Evolutionary conservation across 2,329 filamentous ascomycete genomes (phyloP).

Genomic region (Sporothrix variecibatus): DNA sequence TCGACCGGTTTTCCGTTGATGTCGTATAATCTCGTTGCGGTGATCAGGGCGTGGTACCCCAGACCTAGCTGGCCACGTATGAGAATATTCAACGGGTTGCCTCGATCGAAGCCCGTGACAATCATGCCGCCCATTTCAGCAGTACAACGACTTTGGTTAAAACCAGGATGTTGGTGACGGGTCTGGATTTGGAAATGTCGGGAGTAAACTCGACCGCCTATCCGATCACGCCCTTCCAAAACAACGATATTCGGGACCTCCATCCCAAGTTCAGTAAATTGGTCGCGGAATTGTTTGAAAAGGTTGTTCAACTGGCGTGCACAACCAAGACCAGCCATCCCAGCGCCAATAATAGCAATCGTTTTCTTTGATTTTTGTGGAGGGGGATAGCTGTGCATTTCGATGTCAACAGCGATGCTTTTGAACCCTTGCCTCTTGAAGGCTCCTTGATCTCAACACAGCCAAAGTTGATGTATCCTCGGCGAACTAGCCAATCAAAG

Average conservation of each 20-base stretch:
- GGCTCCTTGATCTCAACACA: slow-evolving; percentile 61
- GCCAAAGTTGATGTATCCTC: slow-evolving; percentile 95
- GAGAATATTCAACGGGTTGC: slow-evolving; percentile 89
- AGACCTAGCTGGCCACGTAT: slow-evolving; percentile 88
- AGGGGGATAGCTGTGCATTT: neutral
- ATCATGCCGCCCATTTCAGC: slow-evolving; percentile 99
- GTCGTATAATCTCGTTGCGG: slow-evolving; percentile 82
- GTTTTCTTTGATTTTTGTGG: slow-evolving; percentile 58
- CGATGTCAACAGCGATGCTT: neutral
- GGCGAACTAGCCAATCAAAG: slow-evolving; percentile 87
- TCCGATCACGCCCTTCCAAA: slow-evolving; percentile 80
- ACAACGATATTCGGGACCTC: slow-evolving; percentile 73
- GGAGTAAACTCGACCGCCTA: slow-evolving; percentile 93
- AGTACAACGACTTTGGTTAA: slow-evolving; percentile 61
- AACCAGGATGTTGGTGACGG: neutral
- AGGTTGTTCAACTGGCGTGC: slow-evolving; percentile 88
- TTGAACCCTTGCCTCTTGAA: slow-evolving; percentile 40
- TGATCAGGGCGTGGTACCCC: slow-evolving; percentile 77
- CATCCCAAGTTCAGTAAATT: slow-evolving; percentile 65
- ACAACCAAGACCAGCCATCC: slow-evolving; percentile 90
- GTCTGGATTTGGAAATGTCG: slow-evolving; percentile 64
- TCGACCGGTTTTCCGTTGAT: slow-evolving; percentile 76
- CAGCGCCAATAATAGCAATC: slow-evolving; percentile 85
- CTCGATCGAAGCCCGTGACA: slow-evolving; percentile 92
- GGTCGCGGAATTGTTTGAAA: slow-evolving; percentile 74